Evolutionary conservation across 2,329 filamentous ascomycete genomes (phyloP), one percentile per base, ranked within the genome.

Genomic region (Sclerotinia glacialis): DNA sequence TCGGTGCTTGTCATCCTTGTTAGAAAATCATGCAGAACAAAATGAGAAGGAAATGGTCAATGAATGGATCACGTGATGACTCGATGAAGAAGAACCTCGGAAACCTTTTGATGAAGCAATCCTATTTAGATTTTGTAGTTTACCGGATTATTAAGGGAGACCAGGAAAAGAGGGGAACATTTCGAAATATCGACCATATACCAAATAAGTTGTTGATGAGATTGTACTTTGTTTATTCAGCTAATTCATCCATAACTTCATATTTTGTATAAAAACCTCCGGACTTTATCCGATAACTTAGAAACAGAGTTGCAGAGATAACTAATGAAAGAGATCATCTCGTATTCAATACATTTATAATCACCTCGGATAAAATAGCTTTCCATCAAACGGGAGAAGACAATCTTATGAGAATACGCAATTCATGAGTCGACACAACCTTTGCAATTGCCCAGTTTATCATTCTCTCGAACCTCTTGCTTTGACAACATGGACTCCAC

Each of bases 401-500:
- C 34, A n/a, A 18, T 40, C n/a, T 26, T 23, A 40, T 40, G 52
- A 54, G 52, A 12, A 34, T 5, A 54, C 28, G n/a, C 52, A 34
- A 11, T 34, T 31, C 40, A 26, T n/a, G 7, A 42, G n/a, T 18
- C 12, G 11, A 40, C 7, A 40, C n/a, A 23, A 5, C 37, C 47
- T 16, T 14, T 26, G 12, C 37, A 40, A 16, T 40, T 40, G 46
- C 11, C 26, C 9, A 9, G 26, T 18, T 12, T 11, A 6, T 47
- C 26, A 3, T 18, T n/a, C 18, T 46, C 31, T 2, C 26, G 18
- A 47, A 6, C 4, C 5, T 7, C 14, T 37, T 34, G 9, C 16
- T 12, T 16, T 23, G 11, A 11, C 21, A 64, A 21, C 5, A 76
- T 76, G 75, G 65, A 67, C 52, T 66, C 70, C 8, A 40, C 58